Percentiles rank a stretch among this genome's conserved stretches.
Conservation (phyloP, 305 asterid genomes). For the Rubia tinctorum region DNA sequence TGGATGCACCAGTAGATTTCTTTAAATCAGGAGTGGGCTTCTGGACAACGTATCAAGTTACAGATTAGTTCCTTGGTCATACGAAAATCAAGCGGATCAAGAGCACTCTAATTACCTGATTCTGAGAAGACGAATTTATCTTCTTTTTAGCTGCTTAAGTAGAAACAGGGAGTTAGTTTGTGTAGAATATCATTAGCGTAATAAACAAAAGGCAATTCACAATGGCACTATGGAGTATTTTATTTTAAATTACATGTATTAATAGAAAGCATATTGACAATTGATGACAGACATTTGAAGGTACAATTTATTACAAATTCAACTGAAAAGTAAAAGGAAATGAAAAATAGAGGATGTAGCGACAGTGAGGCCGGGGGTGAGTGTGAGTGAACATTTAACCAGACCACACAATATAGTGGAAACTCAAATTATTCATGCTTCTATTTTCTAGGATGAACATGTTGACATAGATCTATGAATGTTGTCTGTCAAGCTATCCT, state of each 20-base stretch:
- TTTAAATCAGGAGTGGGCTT: slow-evolving; percentile 42
- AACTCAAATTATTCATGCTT: not conserved
- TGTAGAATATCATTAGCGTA: not conserved
- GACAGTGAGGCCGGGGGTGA: not conserved
- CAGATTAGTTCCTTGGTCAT: not conserved
- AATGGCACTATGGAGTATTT: not conserved
- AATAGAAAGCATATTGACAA: not conserved
- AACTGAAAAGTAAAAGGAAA: not conserved
- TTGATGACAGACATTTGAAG: not conserved
- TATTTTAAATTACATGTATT: too few relatives aligned
- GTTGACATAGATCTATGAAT: not conserved
- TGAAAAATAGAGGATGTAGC: not conserved
- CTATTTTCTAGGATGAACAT: not conserved
- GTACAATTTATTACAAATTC: not conserved
- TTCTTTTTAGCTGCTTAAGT: slow-evolving; percentile 61
- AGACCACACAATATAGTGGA: not conserved
- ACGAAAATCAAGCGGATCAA: not conserved
- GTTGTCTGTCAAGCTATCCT: not conserved
- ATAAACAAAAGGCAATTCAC: not conserved
- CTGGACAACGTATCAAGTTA: slow-evolving; percentile 29
- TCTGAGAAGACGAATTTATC: slow-evolving; percentile 42
- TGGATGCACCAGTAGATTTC: slow-evolving; percentile 44
- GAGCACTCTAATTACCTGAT: slow-evolving; percentile 43
- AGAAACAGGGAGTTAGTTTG: slow-evolving; percentile 21
- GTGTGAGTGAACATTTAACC: not conserved